phyloP scores from a whole-genome alignment of 805 yeast genomes.

The Saccharomyces eubayanus region DNA sequence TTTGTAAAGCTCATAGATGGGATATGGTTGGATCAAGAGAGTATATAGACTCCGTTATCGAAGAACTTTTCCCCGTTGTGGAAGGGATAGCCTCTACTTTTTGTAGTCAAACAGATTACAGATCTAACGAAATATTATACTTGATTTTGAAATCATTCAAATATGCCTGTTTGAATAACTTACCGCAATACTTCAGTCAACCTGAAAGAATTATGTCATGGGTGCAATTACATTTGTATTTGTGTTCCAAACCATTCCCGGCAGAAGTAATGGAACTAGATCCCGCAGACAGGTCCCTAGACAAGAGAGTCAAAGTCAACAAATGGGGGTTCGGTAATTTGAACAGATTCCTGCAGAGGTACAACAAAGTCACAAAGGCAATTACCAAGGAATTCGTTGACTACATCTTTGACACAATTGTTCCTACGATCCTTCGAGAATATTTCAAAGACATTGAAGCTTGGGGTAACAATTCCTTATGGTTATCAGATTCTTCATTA shows the following conservation, averaged over 20 bases:
- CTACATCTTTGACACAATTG: slow-evolving; percentile 46
- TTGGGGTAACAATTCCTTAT: slow-evolving; percentile 35
- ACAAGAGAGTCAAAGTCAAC: slow-evolving; percentile 56
- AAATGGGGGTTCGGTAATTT: slow-evolving; percentile 88
- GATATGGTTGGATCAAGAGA: slow-evolving; percentile 39
- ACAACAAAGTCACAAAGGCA: slow-evolving; percentile 38
- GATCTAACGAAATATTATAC: slow-evolving; percentile 44
- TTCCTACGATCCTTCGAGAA: slow-evolving; percentile 62
- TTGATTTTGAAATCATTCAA: slow-evolving; percentile 59
- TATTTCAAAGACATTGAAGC: slow-evolving; percentile 42
- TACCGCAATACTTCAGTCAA: slow-evolving; percentile 44
- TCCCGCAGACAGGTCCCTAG: slow-evolving; percentile 39
- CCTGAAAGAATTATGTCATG: slow-evolving; percentile 40
- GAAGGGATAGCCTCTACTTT: slow-evolving; percentile 42
- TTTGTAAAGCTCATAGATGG: slow-evolving; percentile 49
- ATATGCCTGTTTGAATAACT: slow-evolving; percentile 48
- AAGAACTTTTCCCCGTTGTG: slow-evolving; percentile 47
- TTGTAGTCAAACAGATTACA: slow-evolving; percentile 27
- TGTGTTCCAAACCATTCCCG: slow-evolving; percentile 50
- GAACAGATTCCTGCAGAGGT: slow-evolving; percentile 59
- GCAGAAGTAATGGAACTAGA: slow-evolving; percentile 40
- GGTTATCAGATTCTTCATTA: slow-evolving; percentile 61
- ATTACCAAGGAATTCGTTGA: slow-evolving; percentile 44
- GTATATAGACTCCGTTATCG: slow-evolving; percentile 41
- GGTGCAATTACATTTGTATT: slow-evolving; percentile 58